Conservation (phyloP, 2,329 filamentous ascomycete species). For the Aspergillus flavus region DNA sequence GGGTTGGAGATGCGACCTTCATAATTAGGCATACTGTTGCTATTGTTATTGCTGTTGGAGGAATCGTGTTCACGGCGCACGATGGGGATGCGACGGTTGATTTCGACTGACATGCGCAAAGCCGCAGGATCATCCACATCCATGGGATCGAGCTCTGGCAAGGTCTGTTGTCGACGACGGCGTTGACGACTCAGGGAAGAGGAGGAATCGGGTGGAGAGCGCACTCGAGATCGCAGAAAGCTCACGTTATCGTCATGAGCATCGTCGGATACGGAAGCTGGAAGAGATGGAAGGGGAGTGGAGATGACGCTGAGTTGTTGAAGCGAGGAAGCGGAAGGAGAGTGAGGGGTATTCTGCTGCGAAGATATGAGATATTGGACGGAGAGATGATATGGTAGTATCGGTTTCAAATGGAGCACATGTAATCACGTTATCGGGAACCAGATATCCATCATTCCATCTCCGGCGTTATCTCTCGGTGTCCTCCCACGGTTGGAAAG, state of each 20-base stretch:
- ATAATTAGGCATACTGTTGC: slow-evolving; percentile 53
- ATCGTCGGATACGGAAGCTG: slow-evolving; percentile 48
- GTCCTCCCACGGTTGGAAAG: not conserved
- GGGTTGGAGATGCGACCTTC: slow-evolving; percentile 56
- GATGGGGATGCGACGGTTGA: slow-evolving; percentile 48
- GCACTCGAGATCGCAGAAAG: slow-evolving; percentile 50
- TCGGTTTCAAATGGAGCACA: not conserved
- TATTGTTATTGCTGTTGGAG: slow-evolving; percentile 35
- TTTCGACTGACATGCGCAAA: slow-evolving; percentile 34
- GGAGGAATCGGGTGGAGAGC: slow-evolving; percentile 30
- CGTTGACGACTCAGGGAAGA: slow-evolving; percentile 34
- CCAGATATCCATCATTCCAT: not conserved
- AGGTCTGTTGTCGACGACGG: slow-evolving; percentile 32
- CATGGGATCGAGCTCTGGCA: slow-evolving; percentile 37
- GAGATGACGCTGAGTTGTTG: slow-evolving; percentile 37
- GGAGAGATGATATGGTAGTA: not conserved
- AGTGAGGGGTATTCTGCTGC: slow-evolving; percentile 45
- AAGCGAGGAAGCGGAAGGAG: slow-evolving; percentile 36
- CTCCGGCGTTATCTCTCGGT: not conserved
- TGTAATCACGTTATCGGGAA: not conserved
- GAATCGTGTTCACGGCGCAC: slow-evolving; percentile 44
- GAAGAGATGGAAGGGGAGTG: slow-evolving; percentile 54
- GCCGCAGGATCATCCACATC: slow-evolving; percentile 37
- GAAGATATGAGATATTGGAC: slow-evolving; percentile 8
- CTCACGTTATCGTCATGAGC: slow-evolving; percentile 53